A percentile compares a stretch with the other conserved stretches of the same genome.
phyloP scores from a whole-genome alignment of 208 protist genomes.

The Acanthamoeba royreba region DNA sequence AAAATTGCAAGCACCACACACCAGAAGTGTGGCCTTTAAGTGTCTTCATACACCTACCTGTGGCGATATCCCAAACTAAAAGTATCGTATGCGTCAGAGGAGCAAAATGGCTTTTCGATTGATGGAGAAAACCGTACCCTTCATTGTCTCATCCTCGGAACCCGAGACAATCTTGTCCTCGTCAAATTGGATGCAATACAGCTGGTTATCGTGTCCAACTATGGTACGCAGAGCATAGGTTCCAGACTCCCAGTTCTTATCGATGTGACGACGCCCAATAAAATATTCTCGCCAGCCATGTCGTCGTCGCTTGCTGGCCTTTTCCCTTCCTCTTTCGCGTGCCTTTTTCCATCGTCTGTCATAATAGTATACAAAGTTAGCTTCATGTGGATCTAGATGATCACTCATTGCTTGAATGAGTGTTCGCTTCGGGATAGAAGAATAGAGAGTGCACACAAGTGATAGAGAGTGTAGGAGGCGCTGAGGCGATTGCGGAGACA shows the following conservation, averaged over 20 bases:
- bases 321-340: background rate
- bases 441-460: background rate
- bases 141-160: slow-evolving; percentile 18
- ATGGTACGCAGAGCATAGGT: background rate
- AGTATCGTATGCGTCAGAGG: background rate
- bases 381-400: too few species aligned
- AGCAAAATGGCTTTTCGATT: background rate
- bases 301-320: background rate
- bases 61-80: background rate
- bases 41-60: background rate
- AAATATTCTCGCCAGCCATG: background rate
- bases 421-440: too few species aligned
- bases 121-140: background rate
- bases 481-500: background rate
- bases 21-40: background rate
- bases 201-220: background rate
- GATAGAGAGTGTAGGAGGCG: background rate
- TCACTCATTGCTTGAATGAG: too few species aligned
- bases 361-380: too few species aligned
- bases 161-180: slow-evolving; percentile 42
- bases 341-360: background rate
- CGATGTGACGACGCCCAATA: background rate
- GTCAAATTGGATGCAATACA: slow-evolving; percentile 13
- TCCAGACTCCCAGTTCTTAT: background rate
- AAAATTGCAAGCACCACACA: slow-evolving; percentile 26